Conservation (phyloP, 1,284 basidiomycete genomes). For the Vanrija sp. region DNA sequence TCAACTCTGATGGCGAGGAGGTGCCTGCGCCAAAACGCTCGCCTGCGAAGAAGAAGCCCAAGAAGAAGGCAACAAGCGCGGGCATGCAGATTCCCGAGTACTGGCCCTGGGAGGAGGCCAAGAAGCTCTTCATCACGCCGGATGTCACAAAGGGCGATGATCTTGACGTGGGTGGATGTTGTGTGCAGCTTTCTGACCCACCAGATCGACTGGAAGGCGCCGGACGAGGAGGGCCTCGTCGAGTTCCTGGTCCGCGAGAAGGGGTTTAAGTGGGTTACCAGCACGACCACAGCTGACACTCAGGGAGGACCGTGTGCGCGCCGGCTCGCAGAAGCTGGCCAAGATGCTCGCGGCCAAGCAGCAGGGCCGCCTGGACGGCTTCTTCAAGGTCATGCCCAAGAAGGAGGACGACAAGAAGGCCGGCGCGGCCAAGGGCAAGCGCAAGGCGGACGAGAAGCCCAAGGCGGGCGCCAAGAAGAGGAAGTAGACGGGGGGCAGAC, state of each 20-base stretch:
- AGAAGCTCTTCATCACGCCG: conserved; percentile 81
- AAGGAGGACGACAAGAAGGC: conserved; percentile 33
- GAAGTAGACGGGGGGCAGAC: conserved; percentile 14
- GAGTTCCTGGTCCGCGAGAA: conserved; percentile 93
- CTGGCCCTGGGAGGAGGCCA: conserved; percentile 96
- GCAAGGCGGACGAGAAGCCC: conserved; percentile 51
- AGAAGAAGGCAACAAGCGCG: conserved; percentile 55
- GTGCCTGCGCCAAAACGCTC: conserved; percentile 18
- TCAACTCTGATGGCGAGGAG: conserved; percentile 35
- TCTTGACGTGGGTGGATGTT: conserved; percentile 62
- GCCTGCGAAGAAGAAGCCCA: conserved; percentile 38
- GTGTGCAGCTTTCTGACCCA: background rate
- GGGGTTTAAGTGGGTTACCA: conserved; percentile 78
- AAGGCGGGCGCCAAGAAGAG: conserved; percentile 38
- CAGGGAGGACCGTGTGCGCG: conserved; percentile 94
- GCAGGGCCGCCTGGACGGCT: conserved; percentile 92
- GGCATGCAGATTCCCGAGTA: conserved; percentile 81
- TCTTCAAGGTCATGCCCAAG: conserved; percentile 74
- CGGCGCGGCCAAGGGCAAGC: conserved; percentile 54
- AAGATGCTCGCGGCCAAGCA: conserved; percentile 88
- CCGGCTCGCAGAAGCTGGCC: conserved; percentile 86
- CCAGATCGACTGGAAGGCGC: conserved; percentile 89
- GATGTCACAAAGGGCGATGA: conserved; percentile 82
- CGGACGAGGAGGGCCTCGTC: conserved; percentile 89
- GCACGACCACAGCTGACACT: conserved; percentile 4